These are phyloP conservation scores for Cordyceps javanica DNA, from an alignment of 2,329 filamentous ascomycete genomes.

Conservation along the genomic window DNA sequence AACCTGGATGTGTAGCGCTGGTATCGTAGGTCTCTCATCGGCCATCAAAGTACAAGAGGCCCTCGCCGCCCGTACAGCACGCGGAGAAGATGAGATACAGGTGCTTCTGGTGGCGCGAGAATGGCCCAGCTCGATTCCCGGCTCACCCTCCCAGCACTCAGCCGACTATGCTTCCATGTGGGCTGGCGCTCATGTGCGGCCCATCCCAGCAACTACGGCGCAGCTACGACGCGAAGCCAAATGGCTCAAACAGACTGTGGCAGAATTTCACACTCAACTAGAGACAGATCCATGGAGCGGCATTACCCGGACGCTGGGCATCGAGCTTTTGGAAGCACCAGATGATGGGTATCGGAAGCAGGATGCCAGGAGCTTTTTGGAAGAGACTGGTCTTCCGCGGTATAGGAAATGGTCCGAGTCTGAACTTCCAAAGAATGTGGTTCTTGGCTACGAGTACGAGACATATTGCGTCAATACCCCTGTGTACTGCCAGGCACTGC, in stretches of 20 bases:
- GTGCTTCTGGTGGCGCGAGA: constrained; percentile 27
- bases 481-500: constrained; percentile 40
- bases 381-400: constrained; percentile 23
- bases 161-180: constrained; percentile 49
- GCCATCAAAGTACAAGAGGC: constrained; percentile 38
- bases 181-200: constrained; percentile 51
- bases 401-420: constrained; percentile 23
- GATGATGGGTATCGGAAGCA: constrained; percentile 30
- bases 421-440: constrained; percentile 37
- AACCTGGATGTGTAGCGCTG: constrained; percentile 34
- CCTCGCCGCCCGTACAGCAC: constrained; percentile 6
- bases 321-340: constrained; percentile 47
- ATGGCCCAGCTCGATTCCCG: constrained; percentile 30
- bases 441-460: constrained; percentile 44
- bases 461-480: constrained; percentile 51
- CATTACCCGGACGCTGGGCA: constrained; percentile 41
- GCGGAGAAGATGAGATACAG: not conserved
- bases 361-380: constrained; percentile 20
- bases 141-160: constrained; percentile 23
- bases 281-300: constrained; percentile 30
- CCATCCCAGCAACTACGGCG: constrained; percentile 34
- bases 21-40: constrained; percentile 45
- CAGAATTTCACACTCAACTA: constrained; percentile 20
- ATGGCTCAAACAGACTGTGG: constrained; percentile 25
- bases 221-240: constrained; percentile 26